Evolutionary conservation across 768 basidiomycete genomes (phyloP), one percentile per base, ranked within the genome.

Genomic region (Calocera cornea): DNA sequence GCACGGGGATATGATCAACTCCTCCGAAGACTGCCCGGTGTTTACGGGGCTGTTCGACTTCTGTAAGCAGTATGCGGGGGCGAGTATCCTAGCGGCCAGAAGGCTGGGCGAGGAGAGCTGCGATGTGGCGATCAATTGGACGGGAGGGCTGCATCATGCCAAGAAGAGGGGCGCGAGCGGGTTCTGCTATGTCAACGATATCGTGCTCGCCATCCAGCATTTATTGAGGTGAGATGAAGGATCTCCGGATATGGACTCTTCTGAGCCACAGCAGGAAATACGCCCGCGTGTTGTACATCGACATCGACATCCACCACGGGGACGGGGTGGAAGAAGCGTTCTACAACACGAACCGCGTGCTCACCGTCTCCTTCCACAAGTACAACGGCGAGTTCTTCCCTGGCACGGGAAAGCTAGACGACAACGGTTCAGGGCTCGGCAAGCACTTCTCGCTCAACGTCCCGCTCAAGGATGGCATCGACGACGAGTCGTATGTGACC

Each of bases 61-160:
- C 71, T 95, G 92, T 76, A 84, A 86, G 54, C 89, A 95, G 85
- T 99, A 97, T 76, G 84, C 95, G 1, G 97, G 97, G 0, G 94
- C 84, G 0, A 94, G 92, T 1, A 80, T 99, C 22, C 91, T 92
- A 19, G 97, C 90, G 1, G 95, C 95, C 11, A 80, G 93, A 22
- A 95, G 93, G 75, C 81, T 98, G 1, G 86, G 85, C 65, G 83
- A 88, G 1, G 92, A 92, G 0, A 75, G 87, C 1, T 92, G 94
- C 19, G 97, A 99, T 77, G 97, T 95, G 47, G 97, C 97, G 0
- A 92, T 99, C 72, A 98, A 97, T 74, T 99, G 97, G 97, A 94
- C 94, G 24, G 97, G 97, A 0, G 97, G 97, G 0, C 82, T 99
- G 22, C 97, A 99, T 77, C 97, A 99, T 73, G 97, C 95, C 1